phyloP scores from a whole-genome alignment of 2,329 filamentous ascomycete genomes.

The Stachybotrys chlorohalonatus region DNA sequence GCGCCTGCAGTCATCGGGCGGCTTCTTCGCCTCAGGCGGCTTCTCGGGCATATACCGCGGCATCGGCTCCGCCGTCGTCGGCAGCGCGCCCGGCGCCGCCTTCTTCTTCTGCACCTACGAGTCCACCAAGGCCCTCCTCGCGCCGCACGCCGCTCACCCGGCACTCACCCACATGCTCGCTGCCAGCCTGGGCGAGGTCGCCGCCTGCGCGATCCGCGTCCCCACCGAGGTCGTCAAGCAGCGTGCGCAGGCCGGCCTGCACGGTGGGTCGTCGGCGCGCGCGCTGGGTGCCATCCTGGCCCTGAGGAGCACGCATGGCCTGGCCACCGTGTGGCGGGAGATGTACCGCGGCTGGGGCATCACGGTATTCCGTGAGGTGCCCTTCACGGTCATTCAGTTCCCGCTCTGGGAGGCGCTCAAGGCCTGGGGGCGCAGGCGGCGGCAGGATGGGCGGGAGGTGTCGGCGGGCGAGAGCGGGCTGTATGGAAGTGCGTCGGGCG shows the following conservation, averaged over 20 bases:
- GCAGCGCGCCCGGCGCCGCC: slow-evolving; percentile 86
- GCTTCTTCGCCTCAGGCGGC: slow-evolving; percentile 76
- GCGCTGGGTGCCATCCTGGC: slow-evolving; percentile 64
- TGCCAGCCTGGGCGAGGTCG: slow-evolving; percentile 78
- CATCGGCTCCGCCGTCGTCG: slow-evolving; percentile 79
- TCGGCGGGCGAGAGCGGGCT: slow-evolving; percentile 71
- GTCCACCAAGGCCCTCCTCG: slow-evolving; percentile 51
- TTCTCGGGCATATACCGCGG: slow-evolving; percentile 90
- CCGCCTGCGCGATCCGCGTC: slow-evolving; percentile 84
- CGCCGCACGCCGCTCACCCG: slow-evolving; percentile 15
- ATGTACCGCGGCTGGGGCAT: slow-evolving; percentile 88
- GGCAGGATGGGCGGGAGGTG: slow-evolving; percentile 33
- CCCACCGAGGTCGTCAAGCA: slow-evolving; percentile 98
- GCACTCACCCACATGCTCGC: slow-evolving; percentile 68
- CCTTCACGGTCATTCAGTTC: slow-evolving; percentile 95
- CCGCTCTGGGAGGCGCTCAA: slow-evolving; percentile 95
- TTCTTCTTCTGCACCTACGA: slow-evolving; percentile 98
- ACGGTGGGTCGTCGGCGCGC: slow-evolving; percentile 58
- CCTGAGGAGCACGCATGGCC: slow-evolving; percentile 30
- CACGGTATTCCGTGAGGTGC: slow-evolving; percentile 90
- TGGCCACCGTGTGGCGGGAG: slow-evolving; percentile 63
- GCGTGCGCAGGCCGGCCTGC: slow-evolving; percentile 79
- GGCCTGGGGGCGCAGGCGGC: slow-evolving; percentile 47
- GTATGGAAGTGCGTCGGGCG: slow-evolving; percentile 77
- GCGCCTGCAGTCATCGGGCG: slow-evolving; percentile 73